phyloP scores from a whole-genome alignment of 176 grass and related monocot species.

The Triticum turgidum region DNA sequence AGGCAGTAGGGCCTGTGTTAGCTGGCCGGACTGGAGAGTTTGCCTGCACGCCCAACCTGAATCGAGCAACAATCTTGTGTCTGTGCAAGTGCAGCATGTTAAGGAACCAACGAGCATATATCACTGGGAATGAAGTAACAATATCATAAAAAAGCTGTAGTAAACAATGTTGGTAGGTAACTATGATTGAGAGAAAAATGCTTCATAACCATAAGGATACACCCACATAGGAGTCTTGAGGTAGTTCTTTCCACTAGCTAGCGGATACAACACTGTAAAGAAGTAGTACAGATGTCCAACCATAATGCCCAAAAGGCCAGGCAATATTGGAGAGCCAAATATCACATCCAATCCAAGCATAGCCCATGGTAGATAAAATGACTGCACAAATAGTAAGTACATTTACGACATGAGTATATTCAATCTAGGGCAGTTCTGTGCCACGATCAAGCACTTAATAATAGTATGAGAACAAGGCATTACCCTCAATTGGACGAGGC shows the following conservation, averaged over 20 bases:
- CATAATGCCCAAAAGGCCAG: slow-evolving; percentile 74
- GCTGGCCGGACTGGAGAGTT: slow-evolving; percentile 35
- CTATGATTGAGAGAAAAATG: slow-evolving; percentile 17
- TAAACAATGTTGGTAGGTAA: slow-evolving; percentile 13
- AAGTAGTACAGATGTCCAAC: slow-evolving; percentile 95
- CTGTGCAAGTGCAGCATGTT: slow-evolving; percentile 62
- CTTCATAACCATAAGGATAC: slow-evolving; percentile 69
- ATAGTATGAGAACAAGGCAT: slow-evolving; percentile 28
- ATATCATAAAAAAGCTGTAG: neutral
- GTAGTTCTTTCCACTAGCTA: slow-evolving; percentile 73
- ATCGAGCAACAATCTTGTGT: slow-evolving; percentile 76
- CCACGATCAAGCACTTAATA: neutral
- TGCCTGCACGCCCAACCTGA: slow-evolving; percentile 54
- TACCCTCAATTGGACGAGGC: slow-evolving; percentile 84
- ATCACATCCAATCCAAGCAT: slow-evolving; percentile 88
- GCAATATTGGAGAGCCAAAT: slow-evolving; percentile 69
- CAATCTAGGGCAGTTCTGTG: neutral
- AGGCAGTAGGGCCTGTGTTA: slow-evolving; percentile 36
- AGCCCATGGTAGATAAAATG: slow-evolving; percentile 97
- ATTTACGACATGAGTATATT: neutral
- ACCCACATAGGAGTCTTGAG: slow-evolving; percentile 92
- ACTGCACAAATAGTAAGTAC: slow-evolving; percentile 47
- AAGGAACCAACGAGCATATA: slow-evolving; percentile 42
- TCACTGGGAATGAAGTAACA: neutral
- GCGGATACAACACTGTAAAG: slow-evolving; percentile 78